A percentile compares a stretch with the other conserved stretches of the same genome.
Evolutionary conservation across 1,284 basidiomycete species (phyloP).

Genomic region (Ceratobasidium sp.): DNA sequence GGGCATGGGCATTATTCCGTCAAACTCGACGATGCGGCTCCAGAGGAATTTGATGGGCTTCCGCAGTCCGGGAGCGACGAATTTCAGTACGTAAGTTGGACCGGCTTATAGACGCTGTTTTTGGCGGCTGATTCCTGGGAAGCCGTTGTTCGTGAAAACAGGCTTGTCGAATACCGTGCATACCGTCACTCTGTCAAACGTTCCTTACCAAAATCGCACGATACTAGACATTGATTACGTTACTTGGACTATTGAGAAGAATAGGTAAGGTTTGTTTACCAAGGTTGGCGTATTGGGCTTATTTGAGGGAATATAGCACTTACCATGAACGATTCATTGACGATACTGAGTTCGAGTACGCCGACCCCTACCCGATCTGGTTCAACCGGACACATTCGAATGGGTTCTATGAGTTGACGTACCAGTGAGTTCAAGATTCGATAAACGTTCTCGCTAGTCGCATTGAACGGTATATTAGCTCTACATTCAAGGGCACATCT

Average conservation of each 20-base stretch:
- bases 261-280: neutral
- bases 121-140: neutral
- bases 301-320: neutral
- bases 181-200: constrained; percentile 4
- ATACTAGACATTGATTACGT: constrained; percentile 24
- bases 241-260: neutral
- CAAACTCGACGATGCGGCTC: neutral
- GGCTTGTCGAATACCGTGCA: neutral
- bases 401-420: constrained; percentile 5
- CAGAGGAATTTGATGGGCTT: constrained; percentile 15
- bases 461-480: neutral
- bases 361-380: neutral
- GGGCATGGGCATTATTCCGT: constrained; percentile 28
- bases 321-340: neutral
- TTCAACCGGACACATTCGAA: constrained; percentile 5
- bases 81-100: constrained; percentile 2
- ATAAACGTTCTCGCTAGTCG: neutral
- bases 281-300: neutral
- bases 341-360: constrained; percentile 23
- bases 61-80: neutral
- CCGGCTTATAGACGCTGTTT: neutral
- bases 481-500: neutral
- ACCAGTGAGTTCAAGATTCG: constrained; percentile 7
- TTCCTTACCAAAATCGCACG: neutral
- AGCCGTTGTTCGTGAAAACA: constrained; percentile 13